phyloP scores from a whole-genome alignment of 768 basidiomycete genomes.

The Termitomyces sp. region DNA sequence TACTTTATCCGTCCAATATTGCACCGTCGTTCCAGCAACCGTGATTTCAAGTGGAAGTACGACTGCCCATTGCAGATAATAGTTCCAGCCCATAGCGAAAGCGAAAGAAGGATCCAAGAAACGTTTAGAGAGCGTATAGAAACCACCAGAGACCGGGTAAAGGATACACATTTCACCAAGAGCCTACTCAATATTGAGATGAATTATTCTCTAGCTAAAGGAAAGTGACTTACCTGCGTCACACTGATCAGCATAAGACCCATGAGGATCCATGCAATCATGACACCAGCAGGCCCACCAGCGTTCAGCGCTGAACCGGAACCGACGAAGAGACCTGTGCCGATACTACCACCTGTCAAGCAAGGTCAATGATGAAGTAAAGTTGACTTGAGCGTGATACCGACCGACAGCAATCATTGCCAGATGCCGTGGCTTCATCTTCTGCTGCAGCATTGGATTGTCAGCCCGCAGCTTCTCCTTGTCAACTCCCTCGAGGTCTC shows the following conservation, averaged over 20 bases:
- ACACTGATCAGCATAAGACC: constrained; percentile 45
- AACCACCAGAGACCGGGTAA: constrained; percentile 44
- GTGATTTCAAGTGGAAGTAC: constrained; percentile 41
- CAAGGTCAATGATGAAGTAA: neutral
- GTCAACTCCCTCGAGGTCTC: constrained; percentile 25
- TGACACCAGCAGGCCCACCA: constrained; percentile 38
- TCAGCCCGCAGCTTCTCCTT: constrained; percentile 31
- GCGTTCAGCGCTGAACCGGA: constrained; percentile 32
- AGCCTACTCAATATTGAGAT: constrained; percentile 22
- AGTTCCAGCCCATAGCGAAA: constrained; percentile 48
- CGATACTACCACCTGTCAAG: constrained; percentile 37
- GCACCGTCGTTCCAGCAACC: constrained; percentile 37
- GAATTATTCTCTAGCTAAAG: neutral
- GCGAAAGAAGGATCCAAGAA: constrained; percentile 44
- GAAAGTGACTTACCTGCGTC: constrained; percentile 28
- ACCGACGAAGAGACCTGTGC: constrained; percentile 45
- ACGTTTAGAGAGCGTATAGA: constrained; percentile 40
- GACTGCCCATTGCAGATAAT: constrained; percentile 41
- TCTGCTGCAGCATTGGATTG: constrained; percentile 40
- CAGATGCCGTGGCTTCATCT: constrained; percentile 43
- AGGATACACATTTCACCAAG: constrained; percentile 46
- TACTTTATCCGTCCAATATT: constrained; percentile 35
- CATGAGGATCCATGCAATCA: constrained; percentile 40
- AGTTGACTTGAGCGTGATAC: constrained; percentile 8
- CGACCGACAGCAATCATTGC: constrained; percentile 44